Base-by-base conservation (phyloP, 768 basidiomycete genomes). In the Leccinellum albellum region DNA sequence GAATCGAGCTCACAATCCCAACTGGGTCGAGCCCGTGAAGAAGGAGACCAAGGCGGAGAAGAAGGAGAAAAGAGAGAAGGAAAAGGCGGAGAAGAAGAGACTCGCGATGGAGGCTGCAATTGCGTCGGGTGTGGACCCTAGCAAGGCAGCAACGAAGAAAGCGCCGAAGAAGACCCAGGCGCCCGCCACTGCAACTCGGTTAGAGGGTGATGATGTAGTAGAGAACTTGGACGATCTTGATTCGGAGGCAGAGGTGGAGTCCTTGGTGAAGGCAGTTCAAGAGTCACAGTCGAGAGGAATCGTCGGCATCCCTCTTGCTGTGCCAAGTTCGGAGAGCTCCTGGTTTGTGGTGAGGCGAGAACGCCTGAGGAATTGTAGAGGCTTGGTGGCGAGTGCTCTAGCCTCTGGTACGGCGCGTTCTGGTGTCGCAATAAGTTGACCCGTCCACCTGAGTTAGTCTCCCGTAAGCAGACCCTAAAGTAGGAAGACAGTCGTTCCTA, bases 21-120 rank as follows among this genome's bases (percentile, higher is more conserved):
- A 91, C 58, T 94, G 85, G 70, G 87, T 93, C 4, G 91, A 92
- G 66, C 92, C 91, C 0, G 88, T 91, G 24, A 93, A 92, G 75
- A 79, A 84, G 51, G 89, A 91, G 74, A 88, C 85, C 24, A 94
- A 94, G 66, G 88, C 86, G 8, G 91, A 93, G 76, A 87, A 88
- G 74, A 92, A 92, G 73, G 89, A 89, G 70, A 86, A 90, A 68
- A 82, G 85, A 56, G 89, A 91, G 60, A 78, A 80, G 51, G 91
- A 94, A 73, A 90, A 87, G 69, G 78, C 85, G 21, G 91, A 91
- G 74, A 91, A 91, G 82, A 91, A 89, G 73, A 78, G 84, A 51
- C 75, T 85, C 17, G 85, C 82, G 33, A 79, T 83, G 57, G 88
- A 88, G 70, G 86, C 83, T 44, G 87, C 87, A 14, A 85, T 83